These are phyloP conservation scores for Vanrija sp. DNA, from an alignment of 1,284 basidiomycete genomes.

Conservation along the genomic window DNA sequence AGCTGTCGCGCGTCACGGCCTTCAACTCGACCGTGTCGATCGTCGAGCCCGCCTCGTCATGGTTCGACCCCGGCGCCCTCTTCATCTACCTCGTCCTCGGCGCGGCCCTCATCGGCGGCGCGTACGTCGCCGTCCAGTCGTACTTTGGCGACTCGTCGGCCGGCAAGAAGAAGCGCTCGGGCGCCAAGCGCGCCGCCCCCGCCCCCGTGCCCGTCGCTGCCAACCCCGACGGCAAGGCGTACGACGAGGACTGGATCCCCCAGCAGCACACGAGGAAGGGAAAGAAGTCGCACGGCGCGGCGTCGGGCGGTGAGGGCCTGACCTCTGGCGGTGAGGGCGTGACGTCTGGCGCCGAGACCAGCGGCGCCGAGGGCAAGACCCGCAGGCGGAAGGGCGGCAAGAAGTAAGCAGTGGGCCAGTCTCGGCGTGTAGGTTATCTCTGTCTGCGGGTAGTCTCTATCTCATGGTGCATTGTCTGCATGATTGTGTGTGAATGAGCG, in stretches of 20 bases:
- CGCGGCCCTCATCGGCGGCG: slow-evolving; percentile 61
- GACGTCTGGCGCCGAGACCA: slow-evolving; percentile 39
- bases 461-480: slow-evolving; percentile 11
- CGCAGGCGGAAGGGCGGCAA: slow-evolving; percentile 27
- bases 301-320: slow-evolving; percentile 10
- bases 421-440: background rate
- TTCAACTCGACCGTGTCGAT: slow-evolving; percentile 75
- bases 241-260: slow-evolving; percentile 90
- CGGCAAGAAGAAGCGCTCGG: slow-evolving; percentile 41
- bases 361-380: slow-evolving; percentile 32
- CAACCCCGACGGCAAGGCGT: slow-evolving; percentile 63
- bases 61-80: slow-evolving; percentile 73
- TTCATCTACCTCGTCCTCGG: slow-evolving; percentile 70
- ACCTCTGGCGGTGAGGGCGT: slow-evolving; percentile 33
- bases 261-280: slow-evolving; percentile 72
- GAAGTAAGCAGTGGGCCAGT: slow-evolving; percentile 5
- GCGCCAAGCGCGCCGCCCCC: slow-evolving; percentile 23
- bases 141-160: slow-evolving; percentile 55
- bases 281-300: slow-evolving; percentile 44
- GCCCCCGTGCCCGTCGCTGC: slow-evolving; percentile 56
- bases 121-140: slow-evolving; percentile 65
- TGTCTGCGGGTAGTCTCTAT: background rate
- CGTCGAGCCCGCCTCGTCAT: slow-evolving; percentile 72
- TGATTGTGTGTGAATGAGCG: background rate
- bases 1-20: slow-evolving; percentile 57